A percentile compares a stretch with the other conserved stretches of the same genome.
phyloP scores from a whole-genome alignment of 257 asterid species.

The Solanum pimpinellifolium region DNA sequence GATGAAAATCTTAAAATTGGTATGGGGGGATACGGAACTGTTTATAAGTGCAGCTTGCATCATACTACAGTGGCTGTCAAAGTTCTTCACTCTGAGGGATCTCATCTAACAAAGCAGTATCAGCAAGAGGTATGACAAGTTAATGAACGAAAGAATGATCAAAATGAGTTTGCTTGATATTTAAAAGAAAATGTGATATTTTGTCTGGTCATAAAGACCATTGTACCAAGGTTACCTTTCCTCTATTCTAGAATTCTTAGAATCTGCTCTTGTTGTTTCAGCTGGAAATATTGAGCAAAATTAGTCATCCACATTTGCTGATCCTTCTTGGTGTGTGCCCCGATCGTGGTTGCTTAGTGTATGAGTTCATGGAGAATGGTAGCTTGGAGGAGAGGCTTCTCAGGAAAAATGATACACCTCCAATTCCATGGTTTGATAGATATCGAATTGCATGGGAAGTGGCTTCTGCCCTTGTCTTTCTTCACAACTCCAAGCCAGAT shows the following conservation, averaged over 20 bases:
- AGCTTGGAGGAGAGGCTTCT: constrained; percentile 65
- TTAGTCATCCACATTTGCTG: constrained; percentile 79
- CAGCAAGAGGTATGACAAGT: constrained; percentile 64
- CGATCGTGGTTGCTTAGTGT: constrained; percentile 61
- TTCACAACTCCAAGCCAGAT: constrained; percentile 53
- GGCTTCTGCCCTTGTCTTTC: neutral
- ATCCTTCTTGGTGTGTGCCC: constrained; percentile 86
- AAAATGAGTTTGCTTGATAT: neutral
- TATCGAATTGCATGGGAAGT: constrained; percentile 43
- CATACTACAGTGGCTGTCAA: constrained; percentile 83
- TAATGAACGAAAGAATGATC: neutral
- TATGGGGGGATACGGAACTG: constrained; percentile 79
- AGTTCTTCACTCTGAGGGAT: constrained; percentile 56
- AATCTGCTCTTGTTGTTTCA: constrained; percentile 15
- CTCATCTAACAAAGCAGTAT: constrained; percentile 51
- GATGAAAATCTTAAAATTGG: constrained; percentile 66
- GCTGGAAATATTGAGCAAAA: constrained; percentile 72
- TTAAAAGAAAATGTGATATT: neutral
- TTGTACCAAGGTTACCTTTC: neutral
- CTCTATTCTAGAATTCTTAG: neutral
- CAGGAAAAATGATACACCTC: constrained; percentile 39
- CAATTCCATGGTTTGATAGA: constrained; percentile 68
- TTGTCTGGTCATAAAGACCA: neutral
- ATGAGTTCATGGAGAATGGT: constrained; percentile 89
- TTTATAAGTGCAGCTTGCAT: constrained; percentile 72